Percentiles rank a stretch among this genome's conserved stretches.
These are phyloP conservation scores for Diaporthe australafricana DNA, from an alignment of 2,329 filamentous ascomycete genomes.

Conservation along the genomic window DNA sequence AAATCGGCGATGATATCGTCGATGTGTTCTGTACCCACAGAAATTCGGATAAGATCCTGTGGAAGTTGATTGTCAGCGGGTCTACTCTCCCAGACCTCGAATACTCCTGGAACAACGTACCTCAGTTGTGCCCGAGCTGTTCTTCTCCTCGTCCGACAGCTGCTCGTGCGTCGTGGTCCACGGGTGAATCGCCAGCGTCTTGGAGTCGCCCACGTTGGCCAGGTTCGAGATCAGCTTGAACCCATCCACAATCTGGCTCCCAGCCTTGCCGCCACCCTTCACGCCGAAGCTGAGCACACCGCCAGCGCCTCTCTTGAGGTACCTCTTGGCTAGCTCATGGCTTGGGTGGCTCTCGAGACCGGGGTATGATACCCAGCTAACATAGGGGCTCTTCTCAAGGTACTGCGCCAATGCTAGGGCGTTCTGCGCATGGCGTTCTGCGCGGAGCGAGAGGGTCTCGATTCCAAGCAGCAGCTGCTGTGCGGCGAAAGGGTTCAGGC, in stretches of 20 bases:
- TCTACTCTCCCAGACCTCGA: not conserved
- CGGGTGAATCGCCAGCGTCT: constrained; percentile 94
- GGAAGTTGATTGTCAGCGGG: constrained; percentile 33
- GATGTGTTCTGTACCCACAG: constrained; percentile 95
- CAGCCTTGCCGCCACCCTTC: constrained; percentile 86
- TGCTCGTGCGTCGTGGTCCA: constrained; percentile 97
- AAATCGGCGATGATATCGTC: constrained; percentile 98
- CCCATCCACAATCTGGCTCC: constrained; percentile 88
- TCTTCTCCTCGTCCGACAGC: constrained; percentile 83
- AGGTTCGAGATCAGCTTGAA: constrained; percentile 97
- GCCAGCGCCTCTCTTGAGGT: constrained; percentile 85
- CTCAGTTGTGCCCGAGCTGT: constrained; percentile 84
- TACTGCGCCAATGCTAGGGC: constrained; percentile 83
- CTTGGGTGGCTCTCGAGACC: constrained; percentile 85
- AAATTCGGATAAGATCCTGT: constrained; percentile 89
- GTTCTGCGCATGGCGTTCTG: constrained; percentile 88
- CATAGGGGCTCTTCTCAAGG: constrained; percentile 84
- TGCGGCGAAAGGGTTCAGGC: constrained; percentile 89
- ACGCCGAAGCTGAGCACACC: constrained; percentile 95
- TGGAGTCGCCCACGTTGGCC: constrained; percentile 95
- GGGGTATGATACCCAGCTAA: constrained; percentile 94
- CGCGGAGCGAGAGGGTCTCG: constrained; percentile 89
- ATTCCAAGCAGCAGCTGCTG: constrained; percentile 91
- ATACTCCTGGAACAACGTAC: constrained; percentile 49
- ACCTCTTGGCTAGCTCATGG: constrained; percentile 86